These are phyloP conservation scores for Cordyceps cateniannulata DNA, from an alignment of 2,329 filamentous ascomycete genomes.

Conservation along the genomic window DNA sequence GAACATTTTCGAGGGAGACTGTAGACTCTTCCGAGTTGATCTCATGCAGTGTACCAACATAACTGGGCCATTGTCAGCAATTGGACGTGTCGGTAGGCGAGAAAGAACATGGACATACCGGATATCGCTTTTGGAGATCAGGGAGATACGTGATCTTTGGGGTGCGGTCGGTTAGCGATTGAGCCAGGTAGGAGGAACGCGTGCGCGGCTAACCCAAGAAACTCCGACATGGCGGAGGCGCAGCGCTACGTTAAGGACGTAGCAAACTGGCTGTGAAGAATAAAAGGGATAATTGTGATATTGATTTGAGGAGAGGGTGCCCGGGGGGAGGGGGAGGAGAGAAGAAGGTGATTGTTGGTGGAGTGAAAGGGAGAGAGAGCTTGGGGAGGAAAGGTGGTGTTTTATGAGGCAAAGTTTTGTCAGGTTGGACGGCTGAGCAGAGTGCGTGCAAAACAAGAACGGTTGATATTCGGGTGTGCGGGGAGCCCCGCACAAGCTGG, in stretches of 20 bases:
- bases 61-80: conserved; percentile 51
- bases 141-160: conserved; percentile 79
- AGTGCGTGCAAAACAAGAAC: conserved; percentile 10
- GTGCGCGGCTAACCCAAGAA: conserved; percentile 40
- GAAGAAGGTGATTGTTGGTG: conserved; percentile 14
- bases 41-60: conserved; percentile 91
- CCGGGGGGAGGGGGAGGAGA: conserved; percentile 4
- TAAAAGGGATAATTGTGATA: conserved; percentile 16
- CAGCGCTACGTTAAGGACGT: conserved; percentile 36
- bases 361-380: conserved; percentile 18
- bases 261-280: conserved; percentile 24
- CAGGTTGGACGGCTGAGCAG: conserved; percentile 21
- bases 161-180: conserved; percentile 26
- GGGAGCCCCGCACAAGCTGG: conserved; percentile 8
- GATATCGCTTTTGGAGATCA: conserved; percentile 97
- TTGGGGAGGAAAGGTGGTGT: conserved; percentile 16
- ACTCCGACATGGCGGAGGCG: conserved; percentile 48
- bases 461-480: conserved; percentile 13
- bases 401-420: conserved; percentile 30
- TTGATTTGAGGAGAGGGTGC: conserved; percentile 16
- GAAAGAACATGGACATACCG: conserved; percentile 53
- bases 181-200: conserved; percentile 14
- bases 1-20: conserved; percentile 93
- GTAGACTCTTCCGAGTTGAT: conserved; percentile 98
- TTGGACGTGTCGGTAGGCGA: conserved; percentile 11